phyloP scores from a whole-genome alignment of 495 filamentous ascomycete genomes.

The Amphirosellinia nigrospora region DNA sequence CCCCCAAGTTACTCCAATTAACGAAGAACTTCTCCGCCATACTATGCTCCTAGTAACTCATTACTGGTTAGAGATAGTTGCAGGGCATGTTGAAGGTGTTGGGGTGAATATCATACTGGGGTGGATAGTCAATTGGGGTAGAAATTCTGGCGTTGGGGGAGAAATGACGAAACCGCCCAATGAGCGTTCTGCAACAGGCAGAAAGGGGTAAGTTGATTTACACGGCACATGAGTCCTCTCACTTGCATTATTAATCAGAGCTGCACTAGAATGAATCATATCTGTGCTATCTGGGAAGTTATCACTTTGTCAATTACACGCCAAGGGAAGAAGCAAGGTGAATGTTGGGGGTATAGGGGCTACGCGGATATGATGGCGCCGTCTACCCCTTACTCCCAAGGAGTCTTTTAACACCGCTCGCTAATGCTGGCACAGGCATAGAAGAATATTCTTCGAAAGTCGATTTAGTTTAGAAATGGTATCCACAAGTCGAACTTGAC shows the following conservation, averaged over 20 bases:
- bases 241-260: slow-evolving; percentile 10
- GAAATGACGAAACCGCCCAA: slow-evolving; percentile 5
- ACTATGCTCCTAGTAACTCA: not conserved
- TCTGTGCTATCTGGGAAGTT: no score
- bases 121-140: slow-evolving; percentile 13
- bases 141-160: not conserved
- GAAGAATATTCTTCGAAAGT: no score
- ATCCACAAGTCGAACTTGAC: not conserved
- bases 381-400: no score
- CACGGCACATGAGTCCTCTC: not conserved
- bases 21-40: not conserved
- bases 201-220: slow-evolving; percentile 2
- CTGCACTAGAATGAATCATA: not conserved
- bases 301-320: no score
- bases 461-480: not conserved
- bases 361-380: no score
- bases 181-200: not conserved
- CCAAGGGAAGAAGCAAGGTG: no score
- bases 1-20: not conserved
- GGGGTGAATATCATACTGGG: slow-evolving; percentile 13
- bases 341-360: no score
- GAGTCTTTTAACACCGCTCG: no score
- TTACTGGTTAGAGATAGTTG: not conserved
- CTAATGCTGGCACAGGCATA: no score
- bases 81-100: not conserved